phyloP scores from a whole-genome alignment of 2,329 filamentous ascomycete genomes.

The Paraphaeosphaeria sporulosa region DNA sequence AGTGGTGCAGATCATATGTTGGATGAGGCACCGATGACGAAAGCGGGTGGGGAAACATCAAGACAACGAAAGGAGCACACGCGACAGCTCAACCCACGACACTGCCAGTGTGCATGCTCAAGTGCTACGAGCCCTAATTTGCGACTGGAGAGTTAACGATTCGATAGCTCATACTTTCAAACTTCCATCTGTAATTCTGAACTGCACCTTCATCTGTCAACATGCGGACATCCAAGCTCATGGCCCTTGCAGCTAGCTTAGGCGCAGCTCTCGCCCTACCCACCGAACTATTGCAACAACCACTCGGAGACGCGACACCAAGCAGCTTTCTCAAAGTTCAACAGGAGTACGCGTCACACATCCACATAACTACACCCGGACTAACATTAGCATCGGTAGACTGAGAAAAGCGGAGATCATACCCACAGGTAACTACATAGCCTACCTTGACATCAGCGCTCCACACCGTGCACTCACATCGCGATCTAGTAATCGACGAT shows the following conservation, averaged over 20 bases:
- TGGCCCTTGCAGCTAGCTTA: slow-evolving; percentile 21
- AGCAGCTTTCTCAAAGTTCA: slow-evolving; percentile 35
- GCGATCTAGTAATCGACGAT: slow-evolving; percentile 62
- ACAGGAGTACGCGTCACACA: slow-evolving; percentile 31
- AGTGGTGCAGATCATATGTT: slow-evolving; percentile 28
- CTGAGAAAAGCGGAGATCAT: slow-evolving; percentile 51
- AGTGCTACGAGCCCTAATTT: not conserved
- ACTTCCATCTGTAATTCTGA: not conserved
- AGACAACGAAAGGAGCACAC: slow-evolving; percentile 21
- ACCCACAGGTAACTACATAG: slow-evolving; percentile 40
- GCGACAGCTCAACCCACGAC: slow-evolving; percentile 19
- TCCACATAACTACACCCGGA: not conserved
- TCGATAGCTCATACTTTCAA: not conserved
- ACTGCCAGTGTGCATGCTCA: not conserved
- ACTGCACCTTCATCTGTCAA: not conserved
- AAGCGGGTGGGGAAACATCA: slow-evolving; percentile 25
- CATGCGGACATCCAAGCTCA: slow-evolving; percentile 26
- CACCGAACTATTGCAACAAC: slow-evolving; percentile 34
- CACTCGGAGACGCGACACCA: slow-evolving; percentile 22
- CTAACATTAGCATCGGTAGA: slow-evolving; percentile 27
- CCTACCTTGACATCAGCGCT: not conserved
- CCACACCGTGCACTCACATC: slow-evolving; percentile 14
- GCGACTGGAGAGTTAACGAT: not conserved
- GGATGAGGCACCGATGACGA: slow-evolving; percentile 39
- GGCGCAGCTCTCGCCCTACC: slow-evolving; percentile 29